phyloP scores from a whole-genome alignment of 2,329 filamentous ascomycete genomes.

The Triangularia setosa region DNA sequence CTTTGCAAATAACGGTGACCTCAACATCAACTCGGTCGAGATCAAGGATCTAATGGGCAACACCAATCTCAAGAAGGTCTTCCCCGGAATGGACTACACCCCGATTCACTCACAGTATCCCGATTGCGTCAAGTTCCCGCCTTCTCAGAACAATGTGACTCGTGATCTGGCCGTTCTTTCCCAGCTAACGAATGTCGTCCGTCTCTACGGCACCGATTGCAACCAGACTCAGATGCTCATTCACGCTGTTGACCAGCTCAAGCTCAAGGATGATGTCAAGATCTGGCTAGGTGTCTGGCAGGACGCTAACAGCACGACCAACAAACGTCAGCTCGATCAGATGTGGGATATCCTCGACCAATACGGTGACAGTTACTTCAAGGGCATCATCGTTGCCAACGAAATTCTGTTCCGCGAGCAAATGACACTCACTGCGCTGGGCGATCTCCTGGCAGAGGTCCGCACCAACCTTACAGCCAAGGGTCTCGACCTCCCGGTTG shows the following conservation, averaged over 20 bases:
- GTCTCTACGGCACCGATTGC: conserved; percentile 93
- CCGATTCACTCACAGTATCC: conserved; percentile 89
- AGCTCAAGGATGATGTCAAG: conserved; percentile 70
- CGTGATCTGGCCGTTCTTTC: conserved; percentile 85
- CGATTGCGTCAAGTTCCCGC: conserved; percentile 69
- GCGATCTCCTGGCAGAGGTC: conserved; percentile 62
- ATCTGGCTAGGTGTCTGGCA: conserved; percentile 96
- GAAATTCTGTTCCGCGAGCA: conserved; percentile 74
- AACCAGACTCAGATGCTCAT: conserved; percentile 95
- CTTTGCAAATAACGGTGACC: conserved; percentile 59
- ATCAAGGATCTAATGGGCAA: conserved; percentile 83
- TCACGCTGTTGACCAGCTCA: conserved; percentile 71
- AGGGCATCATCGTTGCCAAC: conserved; percentile 77
- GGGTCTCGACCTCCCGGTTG: conserved; percentile 68
- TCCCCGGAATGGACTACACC: conserved; percentile 93
- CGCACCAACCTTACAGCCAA: conserved; percentile 66
- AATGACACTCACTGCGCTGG: conserved; percentile 62
- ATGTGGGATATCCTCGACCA: conserved; percentile 79
- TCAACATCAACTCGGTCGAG: conserved; percentile 69
- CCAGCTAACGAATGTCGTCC: conserved; percentile 81
- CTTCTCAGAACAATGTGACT: conserved; percentile 92
- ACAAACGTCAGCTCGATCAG: conserved; percentile 72
- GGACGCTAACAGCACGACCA: conserved; percentile 78
- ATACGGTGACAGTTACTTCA: conserved; percentile 67
- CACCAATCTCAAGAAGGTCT: conserved; percentile 79